Conservation (phyloP, 2,329 filamentous ascomycete species). For the Colletotrichum noveboracense region DNA sequence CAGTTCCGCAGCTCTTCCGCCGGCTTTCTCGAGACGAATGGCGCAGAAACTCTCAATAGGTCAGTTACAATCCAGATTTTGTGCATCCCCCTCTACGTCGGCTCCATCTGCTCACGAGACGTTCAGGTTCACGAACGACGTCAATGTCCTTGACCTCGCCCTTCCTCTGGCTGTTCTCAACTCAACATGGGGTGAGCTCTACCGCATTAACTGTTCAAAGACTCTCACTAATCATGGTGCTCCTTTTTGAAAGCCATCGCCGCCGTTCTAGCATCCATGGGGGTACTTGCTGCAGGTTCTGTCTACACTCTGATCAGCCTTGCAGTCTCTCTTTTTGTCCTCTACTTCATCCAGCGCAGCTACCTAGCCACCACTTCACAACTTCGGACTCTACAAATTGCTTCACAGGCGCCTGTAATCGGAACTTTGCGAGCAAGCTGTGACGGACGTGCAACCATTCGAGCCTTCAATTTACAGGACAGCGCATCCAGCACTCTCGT, state of each 20-base stretch:
- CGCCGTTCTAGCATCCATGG: neutral
- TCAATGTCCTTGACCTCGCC: neutral
- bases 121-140: neutral
- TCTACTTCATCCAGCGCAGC: neutral
- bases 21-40: neutral
- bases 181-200: neutral
- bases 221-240: no score
- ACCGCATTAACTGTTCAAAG: no score
- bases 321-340: neutral
- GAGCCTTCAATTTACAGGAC: neutral
- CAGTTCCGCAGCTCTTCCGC: neutral
- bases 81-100: accelerated
- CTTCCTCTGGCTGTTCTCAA: neutral
- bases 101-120: accelerated
- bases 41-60: neutral
- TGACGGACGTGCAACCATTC: neutral
- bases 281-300: neutral
- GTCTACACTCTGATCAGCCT: neutral
- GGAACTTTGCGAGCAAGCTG: neutral
- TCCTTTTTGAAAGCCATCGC: neutral
- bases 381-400: neutral
- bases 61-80: neutral
- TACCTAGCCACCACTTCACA: neutral
- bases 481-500: neutral
- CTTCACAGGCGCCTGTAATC: neutral